Percentiles rank a stretch among this genome's conserved stretches.
Conservation (phyloP, 148 eudicot species). For the Selenicereus undatus region DNA sequence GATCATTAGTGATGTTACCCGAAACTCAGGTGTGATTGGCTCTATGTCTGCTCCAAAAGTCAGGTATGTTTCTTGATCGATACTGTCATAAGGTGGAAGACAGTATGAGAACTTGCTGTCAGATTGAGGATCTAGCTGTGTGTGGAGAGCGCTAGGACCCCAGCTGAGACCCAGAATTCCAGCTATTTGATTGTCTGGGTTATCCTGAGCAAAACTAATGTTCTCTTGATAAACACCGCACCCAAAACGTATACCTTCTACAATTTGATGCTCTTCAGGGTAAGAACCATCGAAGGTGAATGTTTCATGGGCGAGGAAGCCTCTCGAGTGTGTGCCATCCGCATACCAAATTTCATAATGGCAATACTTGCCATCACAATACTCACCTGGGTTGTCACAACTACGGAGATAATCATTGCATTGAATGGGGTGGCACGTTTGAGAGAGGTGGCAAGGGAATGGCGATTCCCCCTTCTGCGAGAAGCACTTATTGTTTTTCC, state of each 20-base stretch:
- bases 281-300: not conserved
- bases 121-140: not conserved
- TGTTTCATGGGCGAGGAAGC: not conserved
- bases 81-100: not conserved
- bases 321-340: not conserved
- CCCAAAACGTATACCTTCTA: not conserved
- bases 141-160: not conserved
- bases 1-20: not conserved
- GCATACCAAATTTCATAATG: not conserved
- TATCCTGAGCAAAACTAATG: not conserved
- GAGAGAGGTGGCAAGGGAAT: not conserved
- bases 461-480: not conserved
- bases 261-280: too few species aligned
- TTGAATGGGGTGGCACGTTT: not conserved
- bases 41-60: not conserved
- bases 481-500: not conserved
- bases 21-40: not conserved
- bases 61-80: not conserved
- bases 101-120: constrained; percentile 6
- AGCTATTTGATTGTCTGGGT: not conserved
- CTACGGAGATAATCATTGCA: not conserved
- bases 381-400: not conserved
- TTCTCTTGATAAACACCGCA: not conserved
- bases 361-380: not conserved
- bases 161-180: not conserved